These are phyloP conservation scores for Chaetomiaceae sp. DNA, from an alignment of 2,329 filamentous ascomycete species.

Conservation along the genomic window DNA sequence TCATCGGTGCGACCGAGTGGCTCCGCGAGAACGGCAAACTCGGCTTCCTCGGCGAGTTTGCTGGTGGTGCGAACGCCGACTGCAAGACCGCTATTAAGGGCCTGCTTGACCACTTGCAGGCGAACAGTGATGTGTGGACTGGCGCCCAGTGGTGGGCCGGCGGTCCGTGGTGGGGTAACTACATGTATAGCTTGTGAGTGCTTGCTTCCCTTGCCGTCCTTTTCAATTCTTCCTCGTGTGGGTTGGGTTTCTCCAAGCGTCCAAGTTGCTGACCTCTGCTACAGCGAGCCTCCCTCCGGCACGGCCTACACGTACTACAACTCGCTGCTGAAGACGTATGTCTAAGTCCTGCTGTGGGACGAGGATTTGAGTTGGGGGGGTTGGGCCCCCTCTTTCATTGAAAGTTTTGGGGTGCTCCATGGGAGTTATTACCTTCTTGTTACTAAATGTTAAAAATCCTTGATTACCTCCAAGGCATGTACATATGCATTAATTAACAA, in stretches of 20 bases:
- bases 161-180: slow-evolving; percentile 54
- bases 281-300: slow-evolving; percentile 40
- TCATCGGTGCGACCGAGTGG: slow-evolving; percentile 49
- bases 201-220: neutral
- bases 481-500: too few relatives aligned
- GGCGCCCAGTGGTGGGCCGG: slow-evolving; percentile 55
- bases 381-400: too few relatives aligned
- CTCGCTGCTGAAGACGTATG: slow-evolving; percentile 23
- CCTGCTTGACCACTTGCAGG: slow-evolving; percentile 47
- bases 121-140: slow-evolving; percentile 54
- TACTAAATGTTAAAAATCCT: too few relatives aligned
- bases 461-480: too few relatives aligned
- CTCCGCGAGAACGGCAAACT: slow-evolving; percentile 50
- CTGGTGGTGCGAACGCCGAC: slow-evolving; percentile 46
- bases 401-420: too few relatives aligned
- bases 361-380: too few relatives aligned
- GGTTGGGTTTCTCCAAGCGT: too few relatives aligned
- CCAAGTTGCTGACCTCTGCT: slow-evolving; percentile 34
- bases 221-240: too few relatives aligned
- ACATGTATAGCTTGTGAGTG: slow-evolving; percentile 30
- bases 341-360: neutral
- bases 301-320: slow-evolving; percentile 36
- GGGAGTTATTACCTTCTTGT: too few relatives aligned
- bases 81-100: slow-evolving; percentile 49
- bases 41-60: slow-evolving; percentile 53